Evolutionary conservation across 768 basidiomycete species (phyloP), one percentile per base, ranked within the genome.

Genomic region (Pleurotus ostreatus): DNA sequence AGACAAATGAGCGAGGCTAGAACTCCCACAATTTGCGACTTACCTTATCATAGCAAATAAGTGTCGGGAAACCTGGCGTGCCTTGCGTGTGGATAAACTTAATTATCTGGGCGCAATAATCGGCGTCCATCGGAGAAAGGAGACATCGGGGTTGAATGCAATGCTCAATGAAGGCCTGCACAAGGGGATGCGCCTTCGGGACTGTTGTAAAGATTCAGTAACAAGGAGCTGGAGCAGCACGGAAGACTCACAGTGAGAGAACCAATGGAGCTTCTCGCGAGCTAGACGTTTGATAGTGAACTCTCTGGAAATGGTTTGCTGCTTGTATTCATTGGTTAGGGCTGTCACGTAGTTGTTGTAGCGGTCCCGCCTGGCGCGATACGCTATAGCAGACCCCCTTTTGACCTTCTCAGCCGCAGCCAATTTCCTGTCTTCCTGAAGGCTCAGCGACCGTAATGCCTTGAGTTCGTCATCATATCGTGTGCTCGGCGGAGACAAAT

Each of bases 91-190:
- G 97, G 58, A 98, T 76, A 12, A 88, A 78, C 66, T 89, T 89
- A 68, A 98, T 89, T 64, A 98, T 88, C 61, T 92, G 89, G 2
- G 92, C 88, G 56, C 93, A 94, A 62, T 86, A 99, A 55, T 96
- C 89, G 22, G 97, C 96, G 69, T 99, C 97, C 84, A 94, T 92
- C 0, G 94, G 94, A 0, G 96, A 96, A n/a, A 98, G 74, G 40
- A 98, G 74, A 61, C 88, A 89, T 25, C 97, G 85, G 9, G 97
- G 96, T 65, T 91, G 88, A 59, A 99, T 84, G 67, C 97, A 98
- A 65, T 96, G 85, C 66, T 97, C 92, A 59, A 93, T 87, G 56
- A 94, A 74, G 3, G 83, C 77, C 22, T 78, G 75, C 5, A 82
- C 81, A 40, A 92, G 76, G 3, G 75, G 69, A 1, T 70, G 69